Evolutionary conservation across 371 early-diverging fungal genomes (phyloP), one percentile per base, ranked within the genome.

Genomic region (Syncephalastrum monosporum): DNA sequence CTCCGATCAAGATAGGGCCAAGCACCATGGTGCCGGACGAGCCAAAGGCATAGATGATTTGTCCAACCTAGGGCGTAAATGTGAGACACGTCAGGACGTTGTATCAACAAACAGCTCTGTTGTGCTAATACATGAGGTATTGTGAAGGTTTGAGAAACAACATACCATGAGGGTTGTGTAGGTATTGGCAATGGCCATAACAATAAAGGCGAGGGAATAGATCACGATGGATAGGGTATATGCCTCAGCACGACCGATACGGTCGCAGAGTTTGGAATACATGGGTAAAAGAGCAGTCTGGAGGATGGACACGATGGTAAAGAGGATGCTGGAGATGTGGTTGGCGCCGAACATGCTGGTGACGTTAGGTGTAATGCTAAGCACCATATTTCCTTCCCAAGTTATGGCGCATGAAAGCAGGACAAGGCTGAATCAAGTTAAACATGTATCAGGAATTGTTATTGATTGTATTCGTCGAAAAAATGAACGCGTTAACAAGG

Each of bases 1-100:
- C 75, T 53, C 69, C 75, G 61, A 68, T 69, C 10, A 71, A 52
- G 44, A 75, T 69, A 50, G 67, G 75, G 14, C 66, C 65, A 12
- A 75, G 49, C 41, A 71, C 65, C 14, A 57, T 51, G 17, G 61
- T 64, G 46, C 75, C 75, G 24, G 71, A 50, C 14, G 62, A 57
- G 16, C 75, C 75, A 52, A 74, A 63, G 42, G 75, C 63, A 48
- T 71, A 66, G 3, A 74, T 55, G 21, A 70, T 64, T 59, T 70
- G 67, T 3, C 63, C 74, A 47, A 70, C 70, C 74, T 74, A 55
- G 23, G 12, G 38, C 46, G 23, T 29, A 25, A 25, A 16, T 23
- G 47, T 24, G 19, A 13, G 25, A 42, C 23, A 17, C 23, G 24
- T 27, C 5, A 21, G 25, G 8, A n/a, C 23, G 44, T 53, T 6